These are phyloP conservation scores for Durotheca rogersii DNA, from an alignment of 495 filamentous ascomycete genomes.

Conservation along the genomic window DNA sequence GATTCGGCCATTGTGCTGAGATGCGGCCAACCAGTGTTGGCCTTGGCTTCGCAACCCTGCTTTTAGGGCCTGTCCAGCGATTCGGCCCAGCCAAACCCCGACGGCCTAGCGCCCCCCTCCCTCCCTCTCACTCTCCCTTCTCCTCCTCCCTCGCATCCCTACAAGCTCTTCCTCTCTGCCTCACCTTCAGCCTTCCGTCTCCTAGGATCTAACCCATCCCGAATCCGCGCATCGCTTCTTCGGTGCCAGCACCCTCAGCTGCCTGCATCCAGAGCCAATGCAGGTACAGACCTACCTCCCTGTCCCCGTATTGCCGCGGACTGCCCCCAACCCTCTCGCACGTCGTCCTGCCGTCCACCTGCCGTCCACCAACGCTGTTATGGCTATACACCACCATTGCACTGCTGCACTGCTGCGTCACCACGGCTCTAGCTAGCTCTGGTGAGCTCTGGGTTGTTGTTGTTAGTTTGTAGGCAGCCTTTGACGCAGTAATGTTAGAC, in stretches of 20 bases:
- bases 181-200: conserved; percentile 21
- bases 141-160: no score
- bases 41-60: neutral
- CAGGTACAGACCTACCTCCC: no score
- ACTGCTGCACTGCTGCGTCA: neutral
- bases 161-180: no score
- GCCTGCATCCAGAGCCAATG: no score
- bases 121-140: no score
- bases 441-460: no score
- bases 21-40: no score
- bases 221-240: neutral
- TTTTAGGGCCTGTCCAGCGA: conserved; percentile 4
- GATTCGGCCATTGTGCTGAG: no score
- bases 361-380: neutral
- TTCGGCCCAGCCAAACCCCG: conserved; percentile 21
- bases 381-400: neutral
- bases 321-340: neutral
- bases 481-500: no score
- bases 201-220: conserved; percentile 9
- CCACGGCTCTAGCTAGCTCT: neutral
- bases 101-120: conserved; percentile 23
- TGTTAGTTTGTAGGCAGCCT: no score
- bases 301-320: no score
- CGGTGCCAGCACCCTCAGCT: no score
- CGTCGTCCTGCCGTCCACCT: neutral